phyloP scores from a whole-genome alignment of 352 stramenopile genomes.

The Pythium sukuiense region DNA sequence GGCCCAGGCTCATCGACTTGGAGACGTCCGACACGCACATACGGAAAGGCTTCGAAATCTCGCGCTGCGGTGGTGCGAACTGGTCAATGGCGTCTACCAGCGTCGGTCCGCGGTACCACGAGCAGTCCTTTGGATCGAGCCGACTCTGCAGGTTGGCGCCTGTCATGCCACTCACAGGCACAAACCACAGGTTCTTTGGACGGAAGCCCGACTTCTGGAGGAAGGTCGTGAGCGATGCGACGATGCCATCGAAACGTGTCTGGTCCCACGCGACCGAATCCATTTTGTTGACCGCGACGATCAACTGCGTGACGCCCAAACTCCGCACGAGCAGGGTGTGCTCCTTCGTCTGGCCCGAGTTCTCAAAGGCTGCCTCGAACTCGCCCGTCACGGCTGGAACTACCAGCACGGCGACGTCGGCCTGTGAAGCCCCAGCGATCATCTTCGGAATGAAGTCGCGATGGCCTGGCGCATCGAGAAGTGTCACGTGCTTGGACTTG shows the following conservation, averaged over 20 bases:
- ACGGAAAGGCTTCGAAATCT: slow-evolving; percentile 83
- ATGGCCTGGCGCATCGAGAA: slow-evolving; percentile 97
- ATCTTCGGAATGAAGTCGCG: slow-evolving; percentile 98
- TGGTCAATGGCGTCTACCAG: slow-evolving; percentile 82
- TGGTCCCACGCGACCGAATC: slow-evolving; percentile 90
- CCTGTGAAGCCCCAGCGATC: slow-evolving; percentile 94
- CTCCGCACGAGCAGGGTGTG: slow-evolving; percentile 94
- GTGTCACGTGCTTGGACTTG: slow-evolving; percentile 88
- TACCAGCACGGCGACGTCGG: slow-evolving; percentile 93
- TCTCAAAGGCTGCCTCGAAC: slow-evolving; percentile 95
- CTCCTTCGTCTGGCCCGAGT: slow-evolving; percentile 97
- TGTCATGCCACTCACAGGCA: slow-evolving; percentile 86
- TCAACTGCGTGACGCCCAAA: slow-evolving; percentile 93
- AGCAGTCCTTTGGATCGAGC: slow-evolving; percentile 43
- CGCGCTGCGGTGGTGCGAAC: slow-evolving; percentile 70
- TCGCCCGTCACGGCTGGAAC: slow-evolving; percentile 93
- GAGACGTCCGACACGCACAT: slow-evolving; percentile 86
- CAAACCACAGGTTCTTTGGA: slow-evolving; percentile 80
- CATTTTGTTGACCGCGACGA: slow-evolving; percentile 99
- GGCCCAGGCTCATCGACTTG: slow-evolving; percentile 81
- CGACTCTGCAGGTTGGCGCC: slow-evolving; percentile 82
- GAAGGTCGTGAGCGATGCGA: slow-evolving; percentile 72
- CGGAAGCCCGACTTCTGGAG: slow-evolving; percentile 76
- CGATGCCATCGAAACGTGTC: slow-evolving; percentile 77
- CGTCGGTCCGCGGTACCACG: slow-evolving; percentile 80